Base-by-base conservation (phyloP, 108 stramenopile species). In the Cylindrotheca fusiformis region DNA sequence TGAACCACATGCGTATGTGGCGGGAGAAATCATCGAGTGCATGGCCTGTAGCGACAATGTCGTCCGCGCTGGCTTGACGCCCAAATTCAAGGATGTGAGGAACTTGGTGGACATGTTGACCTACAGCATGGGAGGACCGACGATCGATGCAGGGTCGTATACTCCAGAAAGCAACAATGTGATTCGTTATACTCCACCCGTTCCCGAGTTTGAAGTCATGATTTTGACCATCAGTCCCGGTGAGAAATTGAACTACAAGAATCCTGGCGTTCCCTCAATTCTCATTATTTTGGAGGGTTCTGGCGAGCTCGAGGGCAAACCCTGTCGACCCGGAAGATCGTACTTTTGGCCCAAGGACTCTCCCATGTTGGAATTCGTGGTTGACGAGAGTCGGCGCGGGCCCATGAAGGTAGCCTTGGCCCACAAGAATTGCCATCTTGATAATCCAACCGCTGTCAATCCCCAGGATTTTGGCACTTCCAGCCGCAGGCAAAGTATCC, bases 41-140 rank as follows among this genome's bases (percentile, higher is more conserved):
- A 99, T 99, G 99, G 99, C 99, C 2, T 89, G 96, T 48, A 85
- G 82, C 48, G 99, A 99, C 77, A 99, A 99, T 73, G 98, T 99
- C 19, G 97, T 99, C 5, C 88, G 99, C 36, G 98, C 97, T 20
- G 99, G 97, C 4, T 69, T 99, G 19, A 99, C 99, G 28, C 97
- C 97, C 55, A 99, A 99, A 76, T 90, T 94, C 62, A 93, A 95
- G 61, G 99, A 99, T 75, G 95, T 97, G 28, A 72, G 79, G n/a
- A 97, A 91, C 54, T 79, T 99, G 58, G 86, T 94, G 17, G 72
- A 83, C 26, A 98, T 98, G 93, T 83, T 98, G n/a, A 97, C 95
- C 3, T 75, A 75, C 57, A 68, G 72, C 48, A 84, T 79, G 80
- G 86, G 90, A 33, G 86, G 86, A 17, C 89, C 89, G 5, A 76